These are phyloP conservation scores for Piromyces sp. DNA, from an alignment of 192 early-diverging fungal genomes.

Conservation along the genomic window DNA sequence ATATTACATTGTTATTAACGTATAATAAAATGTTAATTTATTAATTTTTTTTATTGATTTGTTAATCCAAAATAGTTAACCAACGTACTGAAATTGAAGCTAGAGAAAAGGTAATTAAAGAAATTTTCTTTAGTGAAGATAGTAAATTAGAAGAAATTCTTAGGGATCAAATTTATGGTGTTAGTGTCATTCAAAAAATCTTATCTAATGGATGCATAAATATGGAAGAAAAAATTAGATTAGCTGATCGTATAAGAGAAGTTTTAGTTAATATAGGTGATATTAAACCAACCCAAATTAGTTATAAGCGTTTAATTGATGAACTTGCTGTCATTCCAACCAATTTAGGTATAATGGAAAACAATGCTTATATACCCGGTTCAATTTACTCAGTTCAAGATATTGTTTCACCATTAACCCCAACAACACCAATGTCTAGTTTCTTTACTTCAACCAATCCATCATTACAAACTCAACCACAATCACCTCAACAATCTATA, in stretches of 20 bases:
- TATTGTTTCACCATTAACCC: not conserved
- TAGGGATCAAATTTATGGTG: constrained; percentile 69
- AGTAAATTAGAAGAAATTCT: constrained; percentile 25
- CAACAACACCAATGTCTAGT: not conserved
- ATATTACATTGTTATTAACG: not conserved
- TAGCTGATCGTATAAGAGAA: constrained; percentile 55
- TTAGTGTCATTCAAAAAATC: constrained; percentile 73
- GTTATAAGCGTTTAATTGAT: constrained; percentile 63
- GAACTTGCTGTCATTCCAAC: constrained; percentile 37
- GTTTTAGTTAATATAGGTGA: constrained; percentile 15
- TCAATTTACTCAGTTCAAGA: not conserved
- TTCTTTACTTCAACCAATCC: not conserved
- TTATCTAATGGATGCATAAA: constrained; percentile 62
- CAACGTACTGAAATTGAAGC: constrained; percentile 80
- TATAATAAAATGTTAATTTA: too few species aligned
- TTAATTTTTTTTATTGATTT: too few species aligned
- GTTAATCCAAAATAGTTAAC: too few species aligned
- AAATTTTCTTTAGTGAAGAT: constrained; percentile 48
- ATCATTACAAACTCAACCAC: not conserved
- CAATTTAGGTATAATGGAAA: not conserved
- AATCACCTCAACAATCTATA: not conserved
- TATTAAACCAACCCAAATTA: constrained; percentile 30
- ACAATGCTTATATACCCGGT: not conserved
- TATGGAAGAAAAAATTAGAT: constrained; percentile 48
- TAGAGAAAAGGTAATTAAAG: constrained; percentile 62